Evolutionary conservation across 352 stramenopile genomes (phyloP).

Genomic region (Globisporangium camurandrum): DNA sequence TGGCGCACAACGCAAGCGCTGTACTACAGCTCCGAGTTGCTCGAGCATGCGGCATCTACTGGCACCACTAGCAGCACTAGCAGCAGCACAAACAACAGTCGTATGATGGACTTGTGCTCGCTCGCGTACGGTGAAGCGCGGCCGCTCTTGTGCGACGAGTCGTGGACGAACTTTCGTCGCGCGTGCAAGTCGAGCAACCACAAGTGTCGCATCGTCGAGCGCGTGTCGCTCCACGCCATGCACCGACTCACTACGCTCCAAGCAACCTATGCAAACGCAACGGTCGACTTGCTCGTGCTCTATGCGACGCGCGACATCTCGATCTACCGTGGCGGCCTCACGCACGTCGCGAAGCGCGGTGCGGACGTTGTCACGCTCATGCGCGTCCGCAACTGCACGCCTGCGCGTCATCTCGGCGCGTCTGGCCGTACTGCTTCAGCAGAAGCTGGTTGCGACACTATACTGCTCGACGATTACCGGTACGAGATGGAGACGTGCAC

Average conservation of each 20-base stretch:
- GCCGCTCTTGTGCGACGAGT: slow-evolving; percentile 12
- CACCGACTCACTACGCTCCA: background rate
- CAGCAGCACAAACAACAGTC: background rate
- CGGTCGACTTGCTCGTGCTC: slow-evolving; percentile 7
- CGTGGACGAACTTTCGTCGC: slow-evolving; percentile 3
- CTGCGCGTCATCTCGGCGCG: too few species aligned
- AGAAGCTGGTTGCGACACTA: background rate
- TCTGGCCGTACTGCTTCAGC: too few species aligned
- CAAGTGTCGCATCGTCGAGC: background rate
- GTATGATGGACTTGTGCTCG: slow-evolving; percentile 8
- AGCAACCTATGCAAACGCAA: slow-evolving; percentile 1
- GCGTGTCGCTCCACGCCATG: background rate
- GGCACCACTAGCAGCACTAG: background rate
- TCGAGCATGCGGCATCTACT: background rate
- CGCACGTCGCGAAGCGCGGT: slow-evolving; percentile 2
- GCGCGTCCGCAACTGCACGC: slow-evolving; percentile 1
- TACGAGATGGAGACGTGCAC: slow-evolving; percentile 10
- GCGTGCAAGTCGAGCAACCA: background rate
- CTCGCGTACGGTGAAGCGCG: background rate
- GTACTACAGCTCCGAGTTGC: slow-evolving; percentile 2
- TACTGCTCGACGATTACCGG: slow-evolving; percentile 8
- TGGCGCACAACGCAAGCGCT: slow-evolving; percentile 5
- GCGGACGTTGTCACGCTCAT: slow-evolving; percentile 9
- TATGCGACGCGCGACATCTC: slow-evolving; percentile 4
- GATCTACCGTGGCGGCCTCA: background rate